These are phyloP conservation scores for Cystobasidium slooffiae DNA, from an alignment of 1,284 basidiomycete genomes.

Conservation along the genomic window DNA sequence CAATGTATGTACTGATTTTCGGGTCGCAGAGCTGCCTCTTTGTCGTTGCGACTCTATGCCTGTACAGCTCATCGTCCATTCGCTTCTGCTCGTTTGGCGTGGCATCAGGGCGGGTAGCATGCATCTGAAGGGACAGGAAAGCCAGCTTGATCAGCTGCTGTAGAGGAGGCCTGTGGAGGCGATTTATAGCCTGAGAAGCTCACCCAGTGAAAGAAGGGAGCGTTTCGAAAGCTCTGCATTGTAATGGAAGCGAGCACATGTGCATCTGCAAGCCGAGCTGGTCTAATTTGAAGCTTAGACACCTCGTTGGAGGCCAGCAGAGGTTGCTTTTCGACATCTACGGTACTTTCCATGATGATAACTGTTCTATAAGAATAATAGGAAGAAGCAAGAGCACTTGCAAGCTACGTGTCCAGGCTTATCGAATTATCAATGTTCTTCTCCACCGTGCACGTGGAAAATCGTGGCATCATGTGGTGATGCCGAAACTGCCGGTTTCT, in stretches of 20 bases:
- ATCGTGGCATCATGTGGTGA: too few relatives aligned
- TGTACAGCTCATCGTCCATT: background rate
- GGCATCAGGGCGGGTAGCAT: background rate
- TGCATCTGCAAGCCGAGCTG: constrained; percentile 3
- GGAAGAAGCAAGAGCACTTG: too few relatives aligned
- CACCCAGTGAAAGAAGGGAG: constrained; percentile 11
- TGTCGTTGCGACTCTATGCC: background rate
- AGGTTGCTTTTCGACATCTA: background rate
- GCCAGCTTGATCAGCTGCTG: background rate
- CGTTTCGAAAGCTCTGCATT: background rate
- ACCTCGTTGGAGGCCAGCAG: background rate
- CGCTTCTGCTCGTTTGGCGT: background rate
- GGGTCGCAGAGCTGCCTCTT: background rate
- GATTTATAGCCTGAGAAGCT: background rate
- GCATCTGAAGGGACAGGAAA: constrained; percentile 1
- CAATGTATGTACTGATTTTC: background rate
- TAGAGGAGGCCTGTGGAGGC: background rate
- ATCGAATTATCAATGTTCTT: too few relatives aligned
- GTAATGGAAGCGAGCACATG: constrained; percentile 1
- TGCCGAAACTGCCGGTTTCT: too few relatives aligned
- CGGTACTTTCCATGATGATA: background rate
- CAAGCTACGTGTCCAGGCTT: too few relatives aligned
- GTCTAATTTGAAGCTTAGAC: background rate
- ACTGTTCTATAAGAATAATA: too few relatives aligned
- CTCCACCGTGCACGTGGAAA: too few relatives aligned